These are phyloP conservation scores for Nicotiana sylvestris DNA, from an alignment of 257 asterid genomes.

Conservation along the genomic window DNA sequence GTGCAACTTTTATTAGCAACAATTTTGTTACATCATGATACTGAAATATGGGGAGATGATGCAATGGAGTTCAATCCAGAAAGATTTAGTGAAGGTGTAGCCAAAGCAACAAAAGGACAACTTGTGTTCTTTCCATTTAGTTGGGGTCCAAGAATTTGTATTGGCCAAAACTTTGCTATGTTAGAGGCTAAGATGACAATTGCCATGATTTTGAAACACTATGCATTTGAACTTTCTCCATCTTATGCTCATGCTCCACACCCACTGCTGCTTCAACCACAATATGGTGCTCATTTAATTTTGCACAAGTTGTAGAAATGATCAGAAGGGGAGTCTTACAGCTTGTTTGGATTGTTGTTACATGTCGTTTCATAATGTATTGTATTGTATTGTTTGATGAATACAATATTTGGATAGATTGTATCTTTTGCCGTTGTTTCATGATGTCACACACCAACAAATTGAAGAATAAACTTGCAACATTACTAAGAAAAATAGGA, in stretches of 20 bases:
- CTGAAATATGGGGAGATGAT: conserved; percentile 21
- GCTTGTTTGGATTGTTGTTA: too few species aligned
- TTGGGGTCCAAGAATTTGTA: conserved; percentile 22
- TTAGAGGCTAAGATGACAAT: conserved; percentile 18
- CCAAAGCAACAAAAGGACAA: conserved; percentile 23
- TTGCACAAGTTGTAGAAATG: conserved; percentile 10
- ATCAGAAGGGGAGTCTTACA: too few species aligned
- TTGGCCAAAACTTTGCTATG: conserved; percentile 19
- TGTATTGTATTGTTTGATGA: too few species aligned
- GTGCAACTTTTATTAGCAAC: conserved; percentile 4
- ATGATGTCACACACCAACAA: too few species aligned
- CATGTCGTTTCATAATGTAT: too few species aligned
- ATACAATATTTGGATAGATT: too few species aligned
- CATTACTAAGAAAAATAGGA: too few species aligned
- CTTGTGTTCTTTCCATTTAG: conserved; percentile 16
- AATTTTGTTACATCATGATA: conserved; percentile 20
- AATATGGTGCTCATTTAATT: conserved; percentile 23
- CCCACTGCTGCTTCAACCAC: conserved; percentile 11
- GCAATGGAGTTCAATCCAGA: conserved; percentile 27
- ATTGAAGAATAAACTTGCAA: too few species aligned
- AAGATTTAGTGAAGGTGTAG: conserved; percentile 22
- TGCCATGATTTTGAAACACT: conserved; percentile 1
- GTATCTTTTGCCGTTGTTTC: too few species aligned
- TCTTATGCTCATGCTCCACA: conserved; percentile 25
- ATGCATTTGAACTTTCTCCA: conserved; percentile 18